Evolutionary conservation across 2,329 filamentous ascomycete genomes (phyloP).

Genomic region (Calonectria honghensis): DNA sequence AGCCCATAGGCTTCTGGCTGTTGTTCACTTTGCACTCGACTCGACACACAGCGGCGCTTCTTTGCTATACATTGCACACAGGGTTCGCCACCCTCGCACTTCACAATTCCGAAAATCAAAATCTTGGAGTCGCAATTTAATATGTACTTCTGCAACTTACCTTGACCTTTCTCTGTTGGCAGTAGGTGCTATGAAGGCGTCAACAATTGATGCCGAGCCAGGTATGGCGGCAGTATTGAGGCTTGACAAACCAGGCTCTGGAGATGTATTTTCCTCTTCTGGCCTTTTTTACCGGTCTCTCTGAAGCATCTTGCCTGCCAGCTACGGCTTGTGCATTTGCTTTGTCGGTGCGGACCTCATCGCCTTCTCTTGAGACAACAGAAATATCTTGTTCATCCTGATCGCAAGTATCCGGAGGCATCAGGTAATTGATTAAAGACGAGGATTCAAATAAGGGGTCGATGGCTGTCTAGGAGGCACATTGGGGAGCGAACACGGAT

Average conservation of each 20-base stretch:
- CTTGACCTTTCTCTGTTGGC: slow-evolving; percentile 17
- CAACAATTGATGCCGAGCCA: background rate
- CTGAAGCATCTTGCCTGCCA: background rate
- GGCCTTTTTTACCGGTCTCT: background rate
- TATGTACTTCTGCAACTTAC: background rate
- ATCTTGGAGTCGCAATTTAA: background rate
- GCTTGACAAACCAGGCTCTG: background rate
- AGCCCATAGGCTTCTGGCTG: background rate
- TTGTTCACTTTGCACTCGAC: background rate
- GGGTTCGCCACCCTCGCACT: slow-evolving; percentile 15
- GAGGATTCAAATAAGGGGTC: background rate
- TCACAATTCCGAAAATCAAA: background rate
- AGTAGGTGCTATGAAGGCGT: background rate
- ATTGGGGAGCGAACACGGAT: too few relatives aligned
- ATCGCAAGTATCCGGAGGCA: background rate
- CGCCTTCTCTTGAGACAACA: background rate
- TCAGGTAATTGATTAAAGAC: background rate
- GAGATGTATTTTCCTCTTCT: slow-evolving; percentile 10
- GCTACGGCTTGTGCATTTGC: too few relatives aligned
- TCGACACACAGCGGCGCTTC: background rate
- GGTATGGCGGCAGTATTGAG: too few relatives aligned
- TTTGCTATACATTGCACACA: slow-evolving; percentile 9
- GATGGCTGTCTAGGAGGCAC: too few relatives aligned
- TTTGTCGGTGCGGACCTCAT: background rate
- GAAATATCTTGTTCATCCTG: background rate